Evolutionary conservation across 2,329 filamentous ascomycete species (phyloP), one percentile per base, ranked within the genome.

Genomic region (Cephalotrichum gorgonifer): DNA sequence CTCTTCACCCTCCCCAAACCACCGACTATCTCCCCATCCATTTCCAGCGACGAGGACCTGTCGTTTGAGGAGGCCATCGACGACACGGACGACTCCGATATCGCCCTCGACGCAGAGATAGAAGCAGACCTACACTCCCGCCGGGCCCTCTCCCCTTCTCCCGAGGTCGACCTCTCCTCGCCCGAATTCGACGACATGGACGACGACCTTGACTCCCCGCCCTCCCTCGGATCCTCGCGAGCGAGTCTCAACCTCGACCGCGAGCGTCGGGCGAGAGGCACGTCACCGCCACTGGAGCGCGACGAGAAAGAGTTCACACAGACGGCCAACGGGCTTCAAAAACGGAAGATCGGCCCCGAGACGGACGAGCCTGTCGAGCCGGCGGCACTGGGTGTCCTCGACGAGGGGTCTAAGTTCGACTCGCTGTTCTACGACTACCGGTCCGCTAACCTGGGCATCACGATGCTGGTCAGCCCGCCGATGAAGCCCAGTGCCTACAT

Each of bases 281-380:
- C 85, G 23, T 93, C 88, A 54, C 90, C 91, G 47, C 88, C 89
- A 15, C 74, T 97, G 33, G 91, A 97, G 69, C 88, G 86, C 58
- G 91, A 97, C 58, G 91, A 97, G 72, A 87, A 86, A 61, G 93
- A 97, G 66, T 98, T 98, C 62, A 96, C 91, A 6, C 88, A 95
- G 67, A 97, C 90, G 1, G 93, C 93, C 15, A 87, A 88, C 56
- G 88, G 85, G 44, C 78, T 97, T 57, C 87, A 80, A 58, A 81
- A 79, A 62, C 71, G 77, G 53, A 83, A 82, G 59, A 69, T 81
- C 22, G 73, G 64, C 42, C 72, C 74, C 26, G 70, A 71, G 38
- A 48, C 53, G 9, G 47, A 44, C 30, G 47, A 44, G 15, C 22
- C 31, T 14, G 31, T 44, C 22, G 42, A 41, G 7, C 50, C 46